Evolutionary conservation across 179 eudicot species (phyloP).

Genomic region (Spinacia oleracea): DNA sequence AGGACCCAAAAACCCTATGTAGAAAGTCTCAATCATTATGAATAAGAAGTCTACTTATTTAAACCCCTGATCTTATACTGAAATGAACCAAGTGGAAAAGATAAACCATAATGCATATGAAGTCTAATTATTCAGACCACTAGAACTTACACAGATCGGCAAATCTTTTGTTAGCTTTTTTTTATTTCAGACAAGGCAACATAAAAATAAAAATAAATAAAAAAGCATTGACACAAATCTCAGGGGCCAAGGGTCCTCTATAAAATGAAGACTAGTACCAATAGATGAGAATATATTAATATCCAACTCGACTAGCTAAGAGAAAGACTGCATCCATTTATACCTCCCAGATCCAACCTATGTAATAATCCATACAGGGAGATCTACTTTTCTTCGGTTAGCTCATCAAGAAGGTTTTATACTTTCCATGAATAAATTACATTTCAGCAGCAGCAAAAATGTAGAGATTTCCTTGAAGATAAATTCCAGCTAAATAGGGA

Average conservation of each 20-base stretch:
- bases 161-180: neutral
- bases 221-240: no score
- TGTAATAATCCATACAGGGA: neutral
- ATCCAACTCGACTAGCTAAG: neutral
- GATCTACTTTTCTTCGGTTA: neutral
- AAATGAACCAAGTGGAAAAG: no score
- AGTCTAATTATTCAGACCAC: neutral
- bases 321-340: neutral
- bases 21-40: neutral
- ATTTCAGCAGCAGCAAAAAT: neutral
- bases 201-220: neutral
- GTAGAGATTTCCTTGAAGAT: neutral
- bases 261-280: no score
- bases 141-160: neutral
- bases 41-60: neutral
- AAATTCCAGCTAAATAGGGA: neutral
- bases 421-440: neutral
- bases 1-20: neutral
- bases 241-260: no score
- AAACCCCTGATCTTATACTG: neutral
- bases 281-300: neutral
- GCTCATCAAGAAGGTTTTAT: neutral
- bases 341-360: neutral
- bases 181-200: neutral
- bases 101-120: neutral